Base-by-base conservation (phyloP, 352 stramenopile genomes). In the Pythium volutum region DNA sequence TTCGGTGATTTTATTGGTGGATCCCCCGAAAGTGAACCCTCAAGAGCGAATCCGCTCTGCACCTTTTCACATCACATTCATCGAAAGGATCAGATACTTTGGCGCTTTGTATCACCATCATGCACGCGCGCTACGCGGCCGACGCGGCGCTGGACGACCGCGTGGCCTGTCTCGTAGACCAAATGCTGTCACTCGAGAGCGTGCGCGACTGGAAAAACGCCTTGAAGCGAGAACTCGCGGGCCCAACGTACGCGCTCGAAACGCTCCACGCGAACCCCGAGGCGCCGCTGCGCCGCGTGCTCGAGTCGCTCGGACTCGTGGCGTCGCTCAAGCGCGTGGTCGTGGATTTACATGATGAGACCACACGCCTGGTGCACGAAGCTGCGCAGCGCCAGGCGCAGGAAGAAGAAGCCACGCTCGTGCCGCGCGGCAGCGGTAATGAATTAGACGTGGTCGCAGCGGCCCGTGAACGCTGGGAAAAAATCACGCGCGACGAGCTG, bases 401-500 rank as follows among this genome's bases (percentile, higher is more conserved):
- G 16, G 48, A 67, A 15, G 29, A 72, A n/a, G 64, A 83, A 23
- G 65, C 70, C 8, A 41, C 52, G 15, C 48, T 74, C 14, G 34
- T 80, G 6, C 73, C 71, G 11, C n/a, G 57, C 73, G 12, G 67
- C n/a, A 20, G 3, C 27, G 29, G 71, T 26, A 75, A 68, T 47
- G 66, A 41, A 33, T 70, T 91, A 9, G 75, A 89, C 29, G 73
- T 71, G 7, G 71, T 93, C 29, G 49, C 66, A 18, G 55, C 55
- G 4, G 76, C 81, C 0, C 53, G 73, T 31, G 68, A 77, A 41
- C 60, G 58, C 42, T 93, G 83, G 83, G 78, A 93, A 36, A 64
- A 69, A 25, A 77, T 88, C 67, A 89, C 80, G 31, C 77, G 76
- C 22, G 79, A 89, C 10, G 77, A 90, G 65, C 81, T 93, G 59